Percentiles rank a stretch among this genome's conserved stretches.
These are phyloP conservation scores for Ophiorrhiza pumila DNA, from an alignment of 257 asterid genomes.

Conservation along the genomic window DNA sequence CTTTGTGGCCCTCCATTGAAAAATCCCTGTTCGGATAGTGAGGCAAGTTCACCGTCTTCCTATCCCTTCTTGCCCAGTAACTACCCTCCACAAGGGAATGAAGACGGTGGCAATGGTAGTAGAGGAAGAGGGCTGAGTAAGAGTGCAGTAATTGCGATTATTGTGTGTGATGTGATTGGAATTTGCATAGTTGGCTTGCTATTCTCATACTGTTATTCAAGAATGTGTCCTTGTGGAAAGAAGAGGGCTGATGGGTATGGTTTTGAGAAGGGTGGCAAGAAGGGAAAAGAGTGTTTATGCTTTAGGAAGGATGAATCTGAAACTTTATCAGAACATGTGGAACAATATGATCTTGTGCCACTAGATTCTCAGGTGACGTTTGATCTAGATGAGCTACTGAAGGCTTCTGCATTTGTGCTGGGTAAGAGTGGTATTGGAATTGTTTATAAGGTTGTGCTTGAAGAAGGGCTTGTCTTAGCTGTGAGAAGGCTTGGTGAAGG, in stretches of 20 bases:
- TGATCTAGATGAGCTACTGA: slow-evolving; percentile 84
- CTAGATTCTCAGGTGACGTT: slow-evolving; percentile 66
- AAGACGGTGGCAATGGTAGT: slow-evolving; percentile 20
- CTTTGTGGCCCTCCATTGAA: slow-evolving; percentile 92
- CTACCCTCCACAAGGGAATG: slow-evolving; percentile 40
- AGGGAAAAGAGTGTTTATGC: slow-evolving; percentile 62
- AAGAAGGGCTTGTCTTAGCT: slow-evolving; percentile 71
- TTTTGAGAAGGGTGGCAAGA: slow-evolving; percentile 50
- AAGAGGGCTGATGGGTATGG: slow-evolving; percentile 47
- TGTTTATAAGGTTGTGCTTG: slow-evolving; percentile 89
- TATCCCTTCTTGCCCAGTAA: slow-evolving; percentile 61
- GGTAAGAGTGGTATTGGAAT: slow-evolving; percentile 93
- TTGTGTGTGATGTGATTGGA: slow-evolving; percentile 71
- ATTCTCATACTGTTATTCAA: slow-evolving; percentile 67
- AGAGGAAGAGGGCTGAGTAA: slow-evolving; percentile 55
- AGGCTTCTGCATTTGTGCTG: slow-evolving; percentile 88
- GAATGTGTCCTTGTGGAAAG: slow-evolving; percentile 45
- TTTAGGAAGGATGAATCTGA: slow-evolving; percentile 77
- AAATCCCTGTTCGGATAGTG: slow-evolving; percentile 50
- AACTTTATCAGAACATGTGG: slow-evolving; percentile 68
- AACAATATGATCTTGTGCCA: slow-evolving; percentile 67
- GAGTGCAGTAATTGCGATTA: slow-evolving; percentile 49
- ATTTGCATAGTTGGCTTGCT: slow-evolving; percentile 67
- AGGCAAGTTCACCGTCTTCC: slow-evolving; percentile 50
- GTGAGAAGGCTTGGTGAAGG: slow-evolving; percentile 93